Evolutionary conservation across 1,139 yeast genomes (phyloP).

Genomic region (Hansenula lynferdii): DNA sequence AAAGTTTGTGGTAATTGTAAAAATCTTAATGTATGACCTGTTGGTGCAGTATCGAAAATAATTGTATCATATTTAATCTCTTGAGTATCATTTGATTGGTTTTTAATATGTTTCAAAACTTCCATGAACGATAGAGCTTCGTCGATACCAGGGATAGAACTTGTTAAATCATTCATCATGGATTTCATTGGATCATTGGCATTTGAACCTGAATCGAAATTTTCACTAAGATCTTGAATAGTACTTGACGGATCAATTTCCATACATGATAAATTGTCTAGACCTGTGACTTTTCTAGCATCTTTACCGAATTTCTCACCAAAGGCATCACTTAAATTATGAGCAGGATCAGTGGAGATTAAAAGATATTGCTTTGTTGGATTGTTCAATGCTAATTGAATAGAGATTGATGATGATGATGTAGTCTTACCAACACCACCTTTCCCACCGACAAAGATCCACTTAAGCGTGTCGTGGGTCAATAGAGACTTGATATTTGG

Average conservation of each 20-base stretch:
- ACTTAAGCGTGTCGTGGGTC: constrained; percentile 66
- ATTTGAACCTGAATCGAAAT: constrained; percentile 38
- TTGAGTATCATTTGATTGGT: constrained; percentile 45
- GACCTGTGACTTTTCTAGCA: constrained; percentile 89
- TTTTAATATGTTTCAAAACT: constrained; percentile 92
- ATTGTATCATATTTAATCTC: constrained; percentile 70
- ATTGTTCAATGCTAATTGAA: constrained; percentile 79
- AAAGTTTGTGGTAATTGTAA: constrained; percentile 90
- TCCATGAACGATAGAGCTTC: constrained; percentile 98
- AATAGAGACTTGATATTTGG: constrained; percentile 66
- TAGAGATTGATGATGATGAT: constrained; percentile 91
- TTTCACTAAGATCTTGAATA: constrained; percentile 77
- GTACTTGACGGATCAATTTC: constrained; percentile 97
- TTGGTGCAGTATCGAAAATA: constrained; percentile 97
- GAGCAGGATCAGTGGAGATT: constrained; percentile 98
- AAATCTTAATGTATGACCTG: constrained; percentile 95
- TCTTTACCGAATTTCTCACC: constrained; percentile 98
- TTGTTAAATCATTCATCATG: constrained; percentile 88
- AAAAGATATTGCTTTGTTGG: constrained; percentile 78
- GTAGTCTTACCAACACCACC: constrained; percentile 99
- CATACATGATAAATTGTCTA: constrained; percentile 89
- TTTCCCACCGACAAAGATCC: constrained; percentile 99
- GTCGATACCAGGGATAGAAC: constrained; percentile 95
- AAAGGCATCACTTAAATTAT: constrained; percentile 93
- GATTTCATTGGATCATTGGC: constrained; percentile 59